phyloP scores from a whole-genome alignment of 139 green algal genomes.

The Chlorella sp. region DNA sequence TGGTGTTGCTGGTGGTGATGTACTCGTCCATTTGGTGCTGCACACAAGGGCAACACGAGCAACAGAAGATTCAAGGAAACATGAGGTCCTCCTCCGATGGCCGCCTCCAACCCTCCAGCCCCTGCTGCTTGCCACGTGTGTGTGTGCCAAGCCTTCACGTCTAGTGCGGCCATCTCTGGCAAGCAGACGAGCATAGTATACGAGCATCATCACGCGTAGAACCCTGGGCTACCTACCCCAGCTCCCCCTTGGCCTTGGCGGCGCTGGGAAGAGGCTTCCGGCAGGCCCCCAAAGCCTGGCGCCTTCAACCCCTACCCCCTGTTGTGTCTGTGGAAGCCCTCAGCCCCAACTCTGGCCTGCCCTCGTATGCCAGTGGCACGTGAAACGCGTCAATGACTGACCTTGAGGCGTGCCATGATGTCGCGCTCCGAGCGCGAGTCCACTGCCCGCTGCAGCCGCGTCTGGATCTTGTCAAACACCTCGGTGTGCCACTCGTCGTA shows the following conservation, averaged over 20 bases:
- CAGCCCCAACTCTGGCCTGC: neutral
- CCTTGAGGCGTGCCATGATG: constrained; percentile 22
- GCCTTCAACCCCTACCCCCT: neutral
- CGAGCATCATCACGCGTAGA: too few species aligned
- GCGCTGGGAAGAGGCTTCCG: neutral
- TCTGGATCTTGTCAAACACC: constrained; percentile 43
- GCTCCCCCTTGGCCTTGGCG: too few species aligned
- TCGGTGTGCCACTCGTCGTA: constrained; percentile 31
- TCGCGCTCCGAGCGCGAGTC: constrained; percentile 3
- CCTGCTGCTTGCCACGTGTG: too few species aligned
- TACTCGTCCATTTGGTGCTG: constrained; percentile 20
- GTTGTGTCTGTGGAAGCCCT: neutral
- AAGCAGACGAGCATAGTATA: too few species aligned
- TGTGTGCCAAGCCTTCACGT: too few species aligned
- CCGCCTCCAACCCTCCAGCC: too few species aligned
- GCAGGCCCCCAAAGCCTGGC: neutral
- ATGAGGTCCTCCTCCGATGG: too few species aligned
- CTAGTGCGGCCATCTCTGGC: too few species aligned
- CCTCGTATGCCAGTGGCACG: neutral
- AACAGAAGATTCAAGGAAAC: too few species aligned
- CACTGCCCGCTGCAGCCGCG: constrained; percentile 11
- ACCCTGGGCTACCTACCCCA: too few species aligned
- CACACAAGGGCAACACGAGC: too few species aligned
- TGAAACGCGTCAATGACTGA: neutral
- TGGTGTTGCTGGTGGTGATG: constrained; percentile 45